phyloP scores from a whole-genome alignment of 768 basidiomycete species.

The Rhizopogon salebrosus region DNA sequence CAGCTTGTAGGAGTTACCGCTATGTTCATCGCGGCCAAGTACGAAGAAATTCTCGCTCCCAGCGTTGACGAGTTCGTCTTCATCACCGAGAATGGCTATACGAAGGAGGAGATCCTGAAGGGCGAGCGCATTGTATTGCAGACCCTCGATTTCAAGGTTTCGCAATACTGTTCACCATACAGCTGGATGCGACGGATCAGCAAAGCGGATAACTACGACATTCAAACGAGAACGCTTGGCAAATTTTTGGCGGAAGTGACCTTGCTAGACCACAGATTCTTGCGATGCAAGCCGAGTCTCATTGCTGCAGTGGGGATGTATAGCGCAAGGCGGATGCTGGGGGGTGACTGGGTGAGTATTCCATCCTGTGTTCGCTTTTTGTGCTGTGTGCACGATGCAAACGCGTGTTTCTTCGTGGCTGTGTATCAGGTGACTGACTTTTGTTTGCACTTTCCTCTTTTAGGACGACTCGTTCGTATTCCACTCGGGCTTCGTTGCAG shows the following conservation, averaged over 20 bases:
- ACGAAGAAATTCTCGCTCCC: slow-evolving; percentile 97
- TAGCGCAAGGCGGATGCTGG: slow-evolving; percentile 88
- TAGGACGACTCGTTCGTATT: slow-evolving; percentile 89
- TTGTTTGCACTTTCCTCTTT: slow-evolving; percentile 12
- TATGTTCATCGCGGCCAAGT: slow-evolving; percentile 98
- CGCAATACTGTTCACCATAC: slow-evolving; percentile 98
- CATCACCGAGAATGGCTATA: slow-evolving; percentile 95
- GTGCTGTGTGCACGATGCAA: slow-evolving; percentile 2
- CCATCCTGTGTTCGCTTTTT: slow-evolving; percentile 6
- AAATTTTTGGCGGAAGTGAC: slow-evolving; percentile 98
- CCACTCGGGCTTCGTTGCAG: slow-evolving; percentile 89
- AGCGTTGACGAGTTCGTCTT: slow-evolving; percentile 97
- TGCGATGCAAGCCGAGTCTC: slow-evolving; percentile 89
- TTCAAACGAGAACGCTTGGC: slow-evolving; percentile 94
- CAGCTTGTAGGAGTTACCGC: slow-evolving; percentile 98
- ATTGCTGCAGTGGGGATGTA: slow-evolving; percentile 98
- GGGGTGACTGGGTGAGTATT: slow-evolving; percentile 88
- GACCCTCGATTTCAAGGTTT: slow-evolving; percentile 91
- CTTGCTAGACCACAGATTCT: slow-evolving; percentile 85
- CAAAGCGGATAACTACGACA: slow-evolving; percentile 98
- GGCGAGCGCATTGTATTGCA: slow-evolving; percentile 96
- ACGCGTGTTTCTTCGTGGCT: slow-evolving; percentile 2
- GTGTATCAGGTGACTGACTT: slow-evolving; percentile 29
- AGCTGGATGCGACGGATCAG: slow-evolving; percentile 98
- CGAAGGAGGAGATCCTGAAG: slow-evolving; percentile 93